Base-by-base conservation (phyloP, 1,284 basidiomycete genomes). In the Testicularia cyperi region DNA sequence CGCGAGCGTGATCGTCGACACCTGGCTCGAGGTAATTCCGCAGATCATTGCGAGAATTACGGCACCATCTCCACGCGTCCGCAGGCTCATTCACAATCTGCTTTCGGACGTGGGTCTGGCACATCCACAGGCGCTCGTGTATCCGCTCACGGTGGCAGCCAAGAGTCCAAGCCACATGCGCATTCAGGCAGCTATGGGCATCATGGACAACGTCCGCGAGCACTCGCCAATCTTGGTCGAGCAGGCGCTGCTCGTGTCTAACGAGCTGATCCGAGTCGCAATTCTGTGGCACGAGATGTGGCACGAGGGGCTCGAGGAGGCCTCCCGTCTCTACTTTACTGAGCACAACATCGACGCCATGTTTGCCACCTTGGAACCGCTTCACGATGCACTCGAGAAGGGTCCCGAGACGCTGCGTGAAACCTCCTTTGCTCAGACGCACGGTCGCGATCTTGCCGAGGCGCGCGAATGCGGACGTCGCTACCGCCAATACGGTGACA, bases 41-140 rank as follows among this genome's bases (percentile, higher is more conserved):
- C 92, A 97, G 88, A 95, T 99, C 68, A 98, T 99, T 70, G 95
- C 95, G 28, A 87, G 95, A 28, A 96, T 99, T 66, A 92, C 97
- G 79, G 95, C 92, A 0, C 92, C 92, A 0, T 89, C 88, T 65
- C 80, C 80, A 23, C 88, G 89, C 44, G 92, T 98, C 54, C 84
- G 91, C 31, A 83, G 86, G 53, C 88, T 94, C 54, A 96, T 99
- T 74, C 88, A 91, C 68, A 85, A 86, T 64, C 82, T 99, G 14
- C 80, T 99, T 38, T 88, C 85, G 15, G 91, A 94, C 68, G 90
- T 99, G 58, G 95, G 95, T 65, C 89, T 88, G 74, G 88, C 91
- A 44, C 95, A 99, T 72, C 95, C 95, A 1, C 95, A 99, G 80
- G 95, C 95, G 3, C 81, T 99, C 36, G 92, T 98, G 48, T 98